Conservation (phyloP, 805 yeast species). For the Metschnikowia baotianmanensis region DNA sequence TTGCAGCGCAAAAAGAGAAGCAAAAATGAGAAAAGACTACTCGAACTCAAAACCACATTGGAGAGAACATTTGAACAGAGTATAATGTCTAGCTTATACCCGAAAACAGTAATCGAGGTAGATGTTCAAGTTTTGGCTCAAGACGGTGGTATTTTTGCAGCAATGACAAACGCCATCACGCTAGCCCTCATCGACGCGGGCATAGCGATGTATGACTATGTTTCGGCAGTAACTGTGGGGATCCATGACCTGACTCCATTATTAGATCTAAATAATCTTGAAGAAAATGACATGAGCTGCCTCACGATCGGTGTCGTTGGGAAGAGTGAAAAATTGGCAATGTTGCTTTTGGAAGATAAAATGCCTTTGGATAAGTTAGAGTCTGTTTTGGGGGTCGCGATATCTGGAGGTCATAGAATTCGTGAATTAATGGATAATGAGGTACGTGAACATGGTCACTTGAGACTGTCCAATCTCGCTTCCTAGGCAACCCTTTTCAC, state of each 20-base stretch:
- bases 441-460: conserved; percentile 72
- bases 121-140: conserved; percentile 76
- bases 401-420: conserved; percentile 82
- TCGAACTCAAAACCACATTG: conserved; percentile 64
- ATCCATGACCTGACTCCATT: conserved; percentile 72
- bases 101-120: conserved; percentile 78
- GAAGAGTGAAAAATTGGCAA: conserved; percentile 70
- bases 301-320: conserved; percentile 86
- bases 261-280: conserved; percentile 77
- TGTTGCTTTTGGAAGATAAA: conserved; percentile 77
- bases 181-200: conserved; percentile 94
- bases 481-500: conserved; percentile 1
- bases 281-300: conserved; percentile 78
- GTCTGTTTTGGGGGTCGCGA: conserved; percentile 71
- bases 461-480: conserved; percentile 46
- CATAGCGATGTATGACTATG: conserved; percentile 87
- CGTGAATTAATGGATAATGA: conserved; percentile 84
- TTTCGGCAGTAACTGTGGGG: conserved; percentile 78
- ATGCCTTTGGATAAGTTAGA: conserved; percentile 81
- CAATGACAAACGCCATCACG: conserved; percentile 81
- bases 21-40: conserved; percentile 66
- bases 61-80: conserved; percentile 73
- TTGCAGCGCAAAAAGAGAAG: conserved; percentile 68
- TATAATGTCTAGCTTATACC: conserved; percentile 69
- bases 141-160: conserved; percentile 85